Base-by-base conservation (phyloP, 1,284 basidiomycete genomes). In the Cutaneotrichosporon spelunceum region DNA sequence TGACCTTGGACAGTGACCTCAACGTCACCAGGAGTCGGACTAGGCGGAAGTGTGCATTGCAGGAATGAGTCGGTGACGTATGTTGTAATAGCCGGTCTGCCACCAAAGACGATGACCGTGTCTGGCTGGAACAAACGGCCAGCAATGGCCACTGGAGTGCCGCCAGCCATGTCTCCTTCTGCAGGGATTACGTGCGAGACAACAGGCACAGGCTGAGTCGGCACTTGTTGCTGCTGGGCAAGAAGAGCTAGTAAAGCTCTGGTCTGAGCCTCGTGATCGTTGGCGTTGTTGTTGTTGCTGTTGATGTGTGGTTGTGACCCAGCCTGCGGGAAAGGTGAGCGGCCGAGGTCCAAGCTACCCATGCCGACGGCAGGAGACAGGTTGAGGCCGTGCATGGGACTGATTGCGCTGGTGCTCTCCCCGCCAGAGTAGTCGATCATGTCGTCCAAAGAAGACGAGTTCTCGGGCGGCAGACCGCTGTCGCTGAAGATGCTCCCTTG, bases 1-100 rank as follows among this genome's bases (percentile, higher is more conserved):
- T 63, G 58, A 19, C 89, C 73, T 88, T 87, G 72, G 89, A 90
- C 83, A 9, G 87, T 89, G 3, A 99, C 95, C 1, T 87, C 84
- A n/a, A 98, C 95, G 7, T 90, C 86, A 2, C 95, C 96, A 4
- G 94, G 85, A 52, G 83, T 81, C 1, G 87, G 82, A 60, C 88
- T 85, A 0, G 96, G 91, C 3, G 96, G 96, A 54, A 99, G 78
- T 42, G 95, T 80, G 76, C 95, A 98, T 14, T 97, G 90, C 4
- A 98, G 84, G 44, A 95, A 95, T 70, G 93, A 95, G 64, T 92
- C 88, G 70, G 91, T 92, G 89, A 93, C 97, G 44, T 90, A 85
- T 68, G 91, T 88, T 0, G 93, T 97, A 24, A 87, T 88, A 4
- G 93, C 89, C 2, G 86, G 79, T 6, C 87, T 83, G 66, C 90